phyloP scores from a whole-genome alignment of 352 stramenopile genomes.

The Phytophthora multivora region DNA sequence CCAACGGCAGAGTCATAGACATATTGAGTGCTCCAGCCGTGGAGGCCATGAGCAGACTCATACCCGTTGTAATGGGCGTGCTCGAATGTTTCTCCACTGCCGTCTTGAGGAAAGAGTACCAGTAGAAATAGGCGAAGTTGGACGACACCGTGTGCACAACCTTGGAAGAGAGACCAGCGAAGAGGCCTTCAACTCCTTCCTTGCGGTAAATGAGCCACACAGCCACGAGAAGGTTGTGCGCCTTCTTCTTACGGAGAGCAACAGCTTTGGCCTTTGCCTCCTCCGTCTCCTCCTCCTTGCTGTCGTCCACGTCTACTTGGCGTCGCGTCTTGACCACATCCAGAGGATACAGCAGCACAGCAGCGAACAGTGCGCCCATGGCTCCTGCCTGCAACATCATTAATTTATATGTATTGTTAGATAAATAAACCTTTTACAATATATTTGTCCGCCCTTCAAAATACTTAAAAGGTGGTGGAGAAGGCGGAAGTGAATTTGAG shows the following conservation, averaged over 20 bases:
- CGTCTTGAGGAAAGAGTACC: conserved; percentile 83
- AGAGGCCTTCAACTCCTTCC: conserved; percentile 67
- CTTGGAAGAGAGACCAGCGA: conserved; percentile 77
- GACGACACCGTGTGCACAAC: conserved; percentile 74
- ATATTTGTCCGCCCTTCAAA: neutral
- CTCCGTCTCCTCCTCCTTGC: conserved; percentile 23
- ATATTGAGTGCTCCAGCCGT: conserved; percentile 86
- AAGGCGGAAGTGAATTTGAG: neutral
- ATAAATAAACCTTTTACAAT: conserved; percentile 17
- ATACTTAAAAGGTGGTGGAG: neutral
- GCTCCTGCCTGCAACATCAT: conserved; percentile 53
- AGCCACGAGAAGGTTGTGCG: conserved; percentile 55
- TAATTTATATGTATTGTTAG: conserved; percentile 3
- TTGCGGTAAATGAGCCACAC: conserved; percentile 72
- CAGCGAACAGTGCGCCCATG: conserved; percentile 78
- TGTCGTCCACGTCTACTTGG: conserved; percentile 56
- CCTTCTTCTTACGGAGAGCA: conserved; percentile 42
- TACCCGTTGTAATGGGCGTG: conserved; percentile 56
- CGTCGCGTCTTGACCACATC: conserved; percentile 81
- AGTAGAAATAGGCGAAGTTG: conserved; percentile 89
- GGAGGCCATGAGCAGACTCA: conserved; percentile 80
- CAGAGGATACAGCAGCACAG: conserved; percentile 74
- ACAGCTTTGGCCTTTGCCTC: conserved; percentile 32
- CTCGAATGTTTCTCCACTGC: conserved; percentile 54
- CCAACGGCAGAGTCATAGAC: conserved; percentile 85